phyloP scores from a whole-genome alignment of 1,284 basidiomycete genomes.

The Coniferiporia sulphurascens region DNA sequence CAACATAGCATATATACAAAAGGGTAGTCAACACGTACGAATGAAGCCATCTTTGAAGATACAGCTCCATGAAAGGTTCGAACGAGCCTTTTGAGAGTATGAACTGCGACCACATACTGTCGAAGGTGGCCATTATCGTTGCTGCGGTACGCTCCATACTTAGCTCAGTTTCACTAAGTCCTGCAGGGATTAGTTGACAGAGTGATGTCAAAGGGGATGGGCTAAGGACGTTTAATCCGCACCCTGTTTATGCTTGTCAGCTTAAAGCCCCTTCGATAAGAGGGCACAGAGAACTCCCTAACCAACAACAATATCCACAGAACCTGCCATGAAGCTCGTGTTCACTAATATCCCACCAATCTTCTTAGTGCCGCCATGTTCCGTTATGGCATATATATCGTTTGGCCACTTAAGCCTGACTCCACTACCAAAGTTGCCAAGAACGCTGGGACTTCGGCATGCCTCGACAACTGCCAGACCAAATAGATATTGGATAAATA shows the following conservation, averaged over 20 bases:
- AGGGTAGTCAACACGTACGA: constrained; percentile 57
- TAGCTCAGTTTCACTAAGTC: constrained; percentile 35
- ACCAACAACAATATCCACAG: constrained; percentile 82
- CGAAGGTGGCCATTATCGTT: constrained; percentile 74
- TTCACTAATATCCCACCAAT: constrained; percentile 91
- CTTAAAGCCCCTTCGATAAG: neutral
- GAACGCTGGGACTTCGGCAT: constrained; percentile 48
- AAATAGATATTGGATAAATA: constrained; percentile 95
- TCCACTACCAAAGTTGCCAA: constrained; percentile 51
- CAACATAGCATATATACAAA: neutral
- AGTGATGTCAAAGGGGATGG: constrained; percentile 81
- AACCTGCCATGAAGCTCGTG: constrained; percentile 72
- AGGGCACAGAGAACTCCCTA: constrained; percentile 22
- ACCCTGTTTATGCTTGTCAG: constrained; percentile 50
- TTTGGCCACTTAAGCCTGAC: constrained; percentile 97
- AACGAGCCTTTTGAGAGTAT: constrained; percentile 62
- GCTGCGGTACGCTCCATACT: constrained; percentile 77
- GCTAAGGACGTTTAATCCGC: constrained; percentile 87
- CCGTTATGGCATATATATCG: constrained; percentile 78
- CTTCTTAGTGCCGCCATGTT: constrained; percentile 56
- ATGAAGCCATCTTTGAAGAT: constrained; percentile 83
- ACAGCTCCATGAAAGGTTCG: constrained; percentile 72
- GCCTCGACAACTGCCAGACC: constrained; percentile 89
- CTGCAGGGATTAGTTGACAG: constrained; percentile 54
- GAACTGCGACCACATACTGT: constrained; percentile 75